Evolutionary conservation across 179 eudicot species (phyloP).

Genomic region (Corrigiola litoralis): DNA sequence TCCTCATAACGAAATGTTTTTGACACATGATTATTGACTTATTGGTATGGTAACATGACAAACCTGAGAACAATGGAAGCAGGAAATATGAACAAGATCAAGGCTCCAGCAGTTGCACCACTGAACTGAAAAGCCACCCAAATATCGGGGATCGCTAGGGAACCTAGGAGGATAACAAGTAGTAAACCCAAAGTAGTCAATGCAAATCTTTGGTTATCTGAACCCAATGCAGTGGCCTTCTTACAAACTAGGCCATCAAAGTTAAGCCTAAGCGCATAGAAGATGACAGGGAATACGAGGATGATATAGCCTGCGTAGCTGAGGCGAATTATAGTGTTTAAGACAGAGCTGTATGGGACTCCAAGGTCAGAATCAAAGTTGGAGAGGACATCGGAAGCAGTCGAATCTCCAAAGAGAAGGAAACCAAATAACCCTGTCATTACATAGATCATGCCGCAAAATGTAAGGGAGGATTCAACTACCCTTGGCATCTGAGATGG

Average conservation of each 20-base stretch:
- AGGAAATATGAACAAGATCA: constrained; percentile 75
- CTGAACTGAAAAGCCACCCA: constrained; percentile 65
- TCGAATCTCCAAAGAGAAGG: constrained; percentile 50
- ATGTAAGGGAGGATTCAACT: constrained; percentile 41
- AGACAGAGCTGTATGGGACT: constrained; percentile 48
- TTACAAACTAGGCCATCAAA: constrained; percentile 59
- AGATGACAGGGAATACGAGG: constrained; percentile 63
- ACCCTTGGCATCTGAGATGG: constrained; percentile 44
- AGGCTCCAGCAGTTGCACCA: constrained; percentile 79
- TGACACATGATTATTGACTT: background rate
- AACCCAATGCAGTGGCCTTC: constrained; percentile 40
- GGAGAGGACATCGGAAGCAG: constrained; percentile 60
- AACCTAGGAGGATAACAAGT: constrained; percentile 48
- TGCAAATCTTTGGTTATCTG: constrained; percentile 44
- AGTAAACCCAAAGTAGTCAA: constrained; percentile 43
- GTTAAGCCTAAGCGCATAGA: constrained; percentile 52
- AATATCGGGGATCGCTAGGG: constrained; percentile 51
- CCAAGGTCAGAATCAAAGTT: constrained; percentile 58
- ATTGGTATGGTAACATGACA: constrained; percentile 11
- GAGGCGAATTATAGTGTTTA: constrained; percentile 56
- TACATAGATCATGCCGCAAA: constrained; percentile 47
- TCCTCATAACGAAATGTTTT: background rate
- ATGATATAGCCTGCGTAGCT: constrained; percentile 66
- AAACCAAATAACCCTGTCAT: constrained; percentile 59
- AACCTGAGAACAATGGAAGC: constrained; percentile 79